A percentile compares a stretch with the other conserved stretches of the same genome.
Conservation (phyloP, 805 yeast species). For the Candida dendrica region DNA sequence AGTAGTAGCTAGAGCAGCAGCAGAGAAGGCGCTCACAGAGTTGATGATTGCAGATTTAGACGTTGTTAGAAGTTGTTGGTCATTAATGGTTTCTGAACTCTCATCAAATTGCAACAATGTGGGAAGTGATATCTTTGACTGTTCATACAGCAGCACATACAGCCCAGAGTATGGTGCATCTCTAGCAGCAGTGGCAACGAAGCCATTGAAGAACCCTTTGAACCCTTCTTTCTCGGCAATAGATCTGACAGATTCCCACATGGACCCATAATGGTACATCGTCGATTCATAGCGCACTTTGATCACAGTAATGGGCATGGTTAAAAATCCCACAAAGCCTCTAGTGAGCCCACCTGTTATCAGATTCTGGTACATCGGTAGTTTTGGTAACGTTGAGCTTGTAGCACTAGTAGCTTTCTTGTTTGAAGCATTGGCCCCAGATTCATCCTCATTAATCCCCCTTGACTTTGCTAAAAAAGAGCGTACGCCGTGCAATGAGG, state of each 20-base stretch:
- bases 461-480: not conserved
- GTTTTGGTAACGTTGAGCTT: constrained; percentile 56
- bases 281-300: constrained; percentile 88
- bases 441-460: constrained; percentile 19
- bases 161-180: constrained; percentile 97
- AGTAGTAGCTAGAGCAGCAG: constrained; percentile 77
- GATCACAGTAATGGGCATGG: constrained; percentile 92
- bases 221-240: constrained; percentile 49
- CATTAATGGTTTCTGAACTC: constrained; percentile 8
- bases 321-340: constrained; percentile 72
- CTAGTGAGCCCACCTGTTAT: constrained; percentile 73
- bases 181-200: constrained; percentile 76
- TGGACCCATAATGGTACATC: constrained; percentile 58
- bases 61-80: constrained; percentile 17
- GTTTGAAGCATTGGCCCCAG: constrained; percentile 16
- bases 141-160: constrained; percentile 80
- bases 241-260: constrained; percentile 50
- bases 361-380: constrained; percentile 63
- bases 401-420: constrained; percentile 7
- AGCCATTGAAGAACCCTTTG: constrained; percentile 78
- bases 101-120: constrained; percentile 16
- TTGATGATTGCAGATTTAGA: constrained; percentile 53
- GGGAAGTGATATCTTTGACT: constrained; percentile 55
- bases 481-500: constrained; percentile 45
- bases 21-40: constrained; percentile 64